A percentile compares a stretch with the other conserved stretches of the same genome.
Evolutionary conservation across 2,329 filamentous ascomycete genomes (phyloP).

Genomic region (Purpureocillium lavendulum): DNA sequence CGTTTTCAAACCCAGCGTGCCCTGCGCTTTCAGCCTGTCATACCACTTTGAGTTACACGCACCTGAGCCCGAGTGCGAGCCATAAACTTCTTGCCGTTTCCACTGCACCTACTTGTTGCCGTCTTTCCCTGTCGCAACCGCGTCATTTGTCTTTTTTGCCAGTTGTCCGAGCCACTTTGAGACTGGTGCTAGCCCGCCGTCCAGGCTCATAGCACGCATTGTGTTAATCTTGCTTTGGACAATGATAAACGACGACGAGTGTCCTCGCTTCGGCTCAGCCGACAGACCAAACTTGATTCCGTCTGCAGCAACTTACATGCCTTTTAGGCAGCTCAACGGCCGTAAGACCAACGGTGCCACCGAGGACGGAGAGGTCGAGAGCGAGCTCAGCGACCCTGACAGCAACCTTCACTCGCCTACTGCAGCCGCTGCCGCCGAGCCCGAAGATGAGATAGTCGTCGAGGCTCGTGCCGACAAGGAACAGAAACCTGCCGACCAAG

Average conservation of each 20-base stretch:
- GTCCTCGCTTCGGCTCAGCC: no score
- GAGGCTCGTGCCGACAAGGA: conserved; percentile 31
- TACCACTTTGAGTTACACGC: background rate
- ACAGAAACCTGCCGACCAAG: conserved; percentile 26
- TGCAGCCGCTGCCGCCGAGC: conserved; percentile 26
- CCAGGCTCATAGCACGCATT: no score
- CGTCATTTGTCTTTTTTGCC: background rate
- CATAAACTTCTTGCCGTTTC: background rate
- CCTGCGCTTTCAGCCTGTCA: background rate
- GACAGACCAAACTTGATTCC: background rate
- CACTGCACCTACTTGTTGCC: no score
- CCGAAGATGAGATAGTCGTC: conserved; percentile 47
- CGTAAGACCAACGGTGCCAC: conserved; percentile 16
- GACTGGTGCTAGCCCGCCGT: no score
- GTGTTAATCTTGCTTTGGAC: background rate
- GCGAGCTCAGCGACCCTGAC: conserved; percentile 34
- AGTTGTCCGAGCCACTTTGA: background rate
- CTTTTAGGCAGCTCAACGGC: conserved; percentile 18
- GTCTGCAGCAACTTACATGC: conserved; percentile 13
- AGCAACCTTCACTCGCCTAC: conserved; percentile 27
- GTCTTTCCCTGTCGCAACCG: background rate
- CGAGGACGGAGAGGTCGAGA: conserved; percentile 30
- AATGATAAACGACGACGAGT: background rate
- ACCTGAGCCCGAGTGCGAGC: background rate
- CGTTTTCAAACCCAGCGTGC: no score